Evolutionary conservation across 192 early-diverging fungal genomes (phyloP), one percentile per base, ranked within the genome.

Genomic region (Entophlyctis helioformis): DNA sequence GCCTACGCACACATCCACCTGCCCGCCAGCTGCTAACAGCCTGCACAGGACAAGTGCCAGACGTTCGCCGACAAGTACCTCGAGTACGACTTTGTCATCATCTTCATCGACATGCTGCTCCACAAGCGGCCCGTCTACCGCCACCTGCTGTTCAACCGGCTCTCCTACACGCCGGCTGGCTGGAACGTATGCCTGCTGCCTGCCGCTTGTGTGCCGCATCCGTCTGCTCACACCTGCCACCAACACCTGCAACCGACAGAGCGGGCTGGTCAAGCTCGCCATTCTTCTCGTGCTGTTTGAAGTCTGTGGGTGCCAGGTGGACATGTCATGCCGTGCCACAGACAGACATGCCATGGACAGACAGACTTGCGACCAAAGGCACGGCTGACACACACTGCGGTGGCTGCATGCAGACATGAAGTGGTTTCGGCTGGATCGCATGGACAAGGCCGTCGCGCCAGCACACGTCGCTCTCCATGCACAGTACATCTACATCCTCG

Each of bases 41-140:
- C n/a, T n/a, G n/a, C n/a, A n/a, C n/a, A n/a, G n/a, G n/a, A n/a
- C n/a, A n/a, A n/a, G n/a, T n/a, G n/a, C n/a, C n/a, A n/a, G n/a
- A n/a, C n/a, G n/a, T 84, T 90, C 55, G 87, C 85, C 32, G 90
- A 94, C 74, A 87, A 87, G 54, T 94, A 94, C 64, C 75, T 91
- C 31, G 90, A 94, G 61, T 80, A 85, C 59, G 90, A 94, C 53
- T 72, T 81, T 50, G 72, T 89, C 15, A 77, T 89, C 34, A 76
- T 87, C 42, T 89, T 89, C 51, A 86, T 94, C 51, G 90, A 94
- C 62, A 85, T 94, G 87, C 56, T 91, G 12, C 67, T 94, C 35
- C 83, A 86, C 56, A 86, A 87, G 59, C 74, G 80, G 32, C 83
- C 84, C 45, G 86, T 84, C 2, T 94, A 87, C 60, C 72, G 86